Evolutionary conservation across 148 eudicot species (phyloP).

Genomic region (Mesembryanthemum crystallinum): DNA sequence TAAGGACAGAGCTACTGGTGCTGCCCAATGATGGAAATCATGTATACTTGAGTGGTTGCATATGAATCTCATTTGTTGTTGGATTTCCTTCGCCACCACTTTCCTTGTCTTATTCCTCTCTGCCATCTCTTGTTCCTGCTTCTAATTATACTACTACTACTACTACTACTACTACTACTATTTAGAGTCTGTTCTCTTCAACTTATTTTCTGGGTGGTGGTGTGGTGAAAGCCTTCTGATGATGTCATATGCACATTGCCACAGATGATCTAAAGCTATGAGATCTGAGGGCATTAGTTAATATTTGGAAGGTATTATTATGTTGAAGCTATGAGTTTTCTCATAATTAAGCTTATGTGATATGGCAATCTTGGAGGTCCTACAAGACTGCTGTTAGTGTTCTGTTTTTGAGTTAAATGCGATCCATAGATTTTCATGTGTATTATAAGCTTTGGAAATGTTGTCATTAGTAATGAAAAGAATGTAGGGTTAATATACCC

Average conservation of each 20-base stretch:
- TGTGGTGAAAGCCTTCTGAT: slow-evolving; percentile 15
- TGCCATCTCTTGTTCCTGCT: neutral
- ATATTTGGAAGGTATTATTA: neutral
- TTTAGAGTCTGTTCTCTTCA: neutral
- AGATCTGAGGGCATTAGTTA: slow-evolving; percentile 28
- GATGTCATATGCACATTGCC: slow-evolving; percentile 14
- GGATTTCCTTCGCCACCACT: slow-evolving; percentile 5
- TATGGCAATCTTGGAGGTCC: neutral
- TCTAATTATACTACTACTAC: neutral
- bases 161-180: neutral
- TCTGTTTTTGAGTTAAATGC: neutral
- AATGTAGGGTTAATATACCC: neutral
- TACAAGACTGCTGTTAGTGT: neutral
- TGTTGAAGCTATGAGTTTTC: neutral
- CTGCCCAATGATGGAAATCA: slow-evolving; percentile 29
- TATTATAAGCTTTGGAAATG: neutral
- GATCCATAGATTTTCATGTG: neutral
- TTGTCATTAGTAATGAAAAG: neutral
- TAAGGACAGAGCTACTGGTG: neutral
- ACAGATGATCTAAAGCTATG: slow-evolving; percentile 26
- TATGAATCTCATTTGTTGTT: neutral
- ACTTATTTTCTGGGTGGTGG: slow-evolving; percentile 2
- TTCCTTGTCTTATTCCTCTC: neutral
- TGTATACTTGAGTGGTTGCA: slow-evolving; percentile 19
- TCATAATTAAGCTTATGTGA: too few relatives aligned